These are phyloP conservation scores for Helminthosporium solani DNA, from an alignment of 2,329 filamentous ascomycete genomes.

Conservation along the genomic window DNA sequence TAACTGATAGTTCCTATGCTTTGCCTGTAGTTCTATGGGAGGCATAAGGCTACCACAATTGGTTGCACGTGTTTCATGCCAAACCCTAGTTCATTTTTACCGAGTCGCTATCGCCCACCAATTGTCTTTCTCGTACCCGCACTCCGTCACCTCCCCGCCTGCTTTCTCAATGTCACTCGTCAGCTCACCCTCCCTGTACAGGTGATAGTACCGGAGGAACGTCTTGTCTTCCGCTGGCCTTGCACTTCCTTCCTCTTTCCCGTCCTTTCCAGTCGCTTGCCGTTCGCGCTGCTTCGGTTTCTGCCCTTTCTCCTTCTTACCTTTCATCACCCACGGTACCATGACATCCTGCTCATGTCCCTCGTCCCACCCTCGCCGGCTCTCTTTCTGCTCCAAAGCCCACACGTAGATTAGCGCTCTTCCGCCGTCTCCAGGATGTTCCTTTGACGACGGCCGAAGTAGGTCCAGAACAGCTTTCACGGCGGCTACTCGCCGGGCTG, in stretches of 20 bases:
- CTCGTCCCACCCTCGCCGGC: constrained; percentile 85
- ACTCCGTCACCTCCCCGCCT: constrained; percentile 73
- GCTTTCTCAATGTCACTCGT: constrained; percentile 74
- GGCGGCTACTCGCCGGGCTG: constrained; percentile 68
- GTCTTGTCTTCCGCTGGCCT: constrained; percentile 52
- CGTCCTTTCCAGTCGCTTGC: constrained; percentile 6
- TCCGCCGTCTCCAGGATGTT: constrained; percentile 46
- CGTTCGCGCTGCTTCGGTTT: constrained; percentile 17
- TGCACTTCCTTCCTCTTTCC: constrained; percentile 22
- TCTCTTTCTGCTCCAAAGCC: constrained; percentile 88
- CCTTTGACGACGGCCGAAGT: constrained; percentile 45
- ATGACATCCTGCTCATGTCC: constrained; percentile 84
- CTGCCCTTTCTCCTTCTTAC: constrained; percentile 38
- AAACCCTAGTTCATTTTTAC: too few species aligned
- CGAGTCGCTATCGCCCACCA: constrained; percentile 81
- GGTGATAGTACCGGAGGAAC: constrained; percentile 90
- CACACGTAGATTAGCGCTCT: constrained; percentile 85
- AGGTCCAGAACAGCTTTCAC: constrained; percentile 70
- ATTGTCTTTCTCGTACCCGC: constrained; percentile 95
- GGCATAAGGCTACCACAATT: too few species aligned
- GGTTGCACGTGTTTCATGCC: too few species aligned
- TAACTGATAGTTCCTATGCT: constrained; percentile 65
- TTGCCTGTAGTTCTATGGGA: constrained; percentile 39
- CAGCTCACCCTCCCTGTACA: constrained; percentile 84
- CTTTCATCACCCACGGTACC: constrained; percentile 84